These are phyloP conservation scores for Maudiozyma bulderi DNA, from an alignment of 805 yeast species.

Conservation along the genomic window DNA sequence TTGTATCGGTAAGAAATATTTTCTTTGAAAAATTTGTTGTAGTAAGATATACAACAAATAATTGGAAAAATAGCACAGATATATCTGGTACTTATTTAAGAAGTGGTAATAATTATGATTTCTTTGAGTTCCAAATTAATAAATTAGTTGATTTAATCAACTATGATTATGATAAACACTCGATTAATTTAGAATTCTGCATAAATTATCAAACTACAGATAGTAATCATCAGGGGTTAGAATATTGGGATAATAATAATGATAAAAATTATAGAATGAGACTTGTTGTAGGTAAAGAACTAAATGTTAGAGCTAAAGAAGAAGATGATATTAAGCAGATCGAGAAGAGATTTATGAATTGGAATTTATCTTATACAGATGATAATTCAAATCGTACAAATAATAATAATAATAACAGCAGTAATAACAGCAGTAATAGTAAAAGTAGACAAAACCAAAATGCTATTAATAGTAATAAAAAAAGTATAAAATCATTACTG, in stretches of 20 bases:
- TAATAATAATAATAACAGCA: neutral
- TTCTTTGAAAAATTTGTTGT: slow-evolving; percentile 59
- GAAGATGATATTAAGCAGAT: neutral
- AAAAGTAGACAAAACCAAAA: neutral
- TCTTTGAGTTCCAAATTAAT: slow-evolving; percentile 23
- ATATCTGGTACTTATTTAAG: slow-evolving; percentile 18
- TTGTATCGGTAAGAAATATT: slow-evolving; percentile 63
- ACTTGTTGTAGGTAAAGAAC: slow-evolving; percentile 4
- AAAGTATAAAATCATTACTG: neutral
- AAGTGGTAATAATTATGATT: slow-evolving; percentile 12
- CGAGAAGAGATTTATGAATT: neutral
- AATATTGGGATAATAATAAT: slow-evolving; percentile 26
- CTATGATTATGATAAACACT: slow-evolving; percentile 2
- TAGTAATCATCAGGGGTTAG: slow-evolving; percentile 7
- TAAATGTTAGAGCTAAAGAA: neutral
- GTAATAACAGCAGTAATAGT: neutral
- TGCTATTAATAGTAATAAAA: neutral
- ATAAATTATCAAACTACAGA: slow-evolving; percentile 20
- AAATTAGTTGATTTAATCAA: slow-evolving; percentile 8
- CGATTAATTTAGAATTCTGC: slow-evolving; percentile 19
- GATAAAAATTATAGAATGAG: slow-evolving; percentile 20
- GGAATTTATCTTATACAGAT: slow-evolving; percentile 1
- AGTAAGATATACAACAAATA: slow-evolving; percentile 65
- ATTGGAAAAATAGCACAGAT: slow-evolving; percentile 56
- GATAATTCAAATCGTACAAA: neutral